Evolutionary conservation across 257 asterid genomes (phyloP), one percentile per base, ranked within the genome.

Genomic region (Phtheirospermum japonicum): DNA sequence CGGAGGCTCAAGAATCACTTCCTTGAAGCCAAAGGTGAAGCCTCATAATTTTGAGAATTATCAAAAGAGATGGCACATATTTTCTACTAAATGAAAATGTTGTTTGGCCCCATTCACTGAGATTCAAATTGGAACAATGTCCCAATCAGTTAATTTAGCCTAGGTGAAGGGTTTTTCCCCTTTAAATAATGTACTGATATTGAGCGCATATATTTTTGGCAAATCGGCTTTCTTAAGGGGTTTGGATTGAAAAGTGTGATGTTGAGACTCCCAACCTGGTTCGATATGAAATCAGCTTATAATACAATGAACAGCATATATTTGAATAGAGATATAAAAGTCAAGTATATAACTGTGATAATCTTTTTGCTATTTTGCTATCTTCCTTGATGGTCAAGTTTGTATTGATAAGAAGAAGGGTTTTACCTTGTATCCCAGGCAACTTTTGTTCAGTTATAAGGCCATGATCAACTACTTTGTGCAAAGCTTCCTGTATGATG

Each of bases 351-450:
- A 31, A 5, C 14, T 7, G 46, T 43, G 9, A 14, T 14, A 19
- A 33, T 19, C n/a, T 19, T 30, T 23, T 37, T 2, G 49, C 26
- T 13, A 5, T 19, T 54, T 16, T 30, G 3, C 4, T 13, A 19
- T 66, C 45, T 23, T 40, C 55, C 68, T 42, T 52, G 46, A 28
- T 43, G 56, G 52, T 50, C 40, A 62, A 14, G 13, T 53, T 53
- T 53, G 19, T 53, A 50, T 50, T 18, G 56, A 20, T 7, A 50
- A 50, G 56, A 53, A 53, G 23, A 28, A 26, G 45, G 51, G 18
- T 18, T 42, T 19, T 16, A 62, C 60, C 68, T 34, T 30, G 39
- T 23, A 31, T 18, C 39, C 57, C 14, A 10, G 49, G 48, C 63
- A 6, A 23, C 9, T 26, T 53, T 53, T 28, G 5, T n/a, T 53